These are phyloP conservation scores for Xylariaceae sp. DNA, from an alignment of 2,329 filamentous ascomycete species.

Conservation along the genomic window DNA sequence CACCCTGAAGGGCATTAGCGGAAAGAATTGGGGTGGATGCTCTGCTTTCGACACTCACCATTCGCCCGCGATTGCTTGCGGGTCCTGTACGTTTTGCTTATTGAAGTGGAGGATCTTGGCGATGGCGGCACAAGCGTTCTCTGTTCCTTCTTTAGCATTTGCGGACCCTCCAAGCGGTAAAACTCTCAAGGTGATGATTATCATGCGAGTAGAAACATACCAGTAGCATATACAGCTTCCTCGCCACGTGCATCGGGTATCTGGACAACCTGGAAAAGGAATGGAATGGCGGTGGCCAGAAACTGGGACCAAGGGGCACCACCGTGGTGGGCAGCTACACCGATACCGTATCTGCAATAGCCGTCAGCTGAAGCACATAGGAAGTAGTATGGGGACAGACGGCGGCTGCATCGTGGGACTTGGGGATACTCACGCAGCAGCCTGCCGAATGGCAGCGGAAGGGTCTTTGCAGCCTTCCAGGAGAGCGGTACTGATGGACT, in stretches of 20 bases:
- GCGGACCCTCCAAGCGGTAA: background rate
- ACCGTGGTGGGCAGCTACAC: slow-evolving; percentile 89
- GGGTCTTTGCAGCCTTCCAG: slow-evolving; percentile 78
- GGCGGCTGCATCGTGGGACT: background rate
- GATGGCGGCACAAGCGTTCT: slow-evolving; percentile 93
- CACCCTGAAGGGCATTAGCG: slow-evolving; percentile 38
- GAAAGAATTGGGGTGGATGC: background rate
- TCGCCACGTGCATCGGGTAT: slow-evolving; percentile 77
- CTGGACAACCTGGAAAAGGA: slow-evolving; percentile 77
- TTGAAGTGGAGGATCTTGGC: slow-evolving; percentile 96
- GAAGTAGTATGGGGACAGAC: background rate
- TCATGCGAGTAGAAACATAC: slow-evolving; percentile 11
- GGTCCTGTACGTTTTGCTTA: slow-evolving; percentile 64
- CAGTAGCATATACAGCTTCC: slow-evolving; percentile 89
- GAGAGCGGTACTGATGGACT: slow-evolving; percentile 80
- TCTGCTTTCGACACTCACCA: slow-evolving; percentile 38
- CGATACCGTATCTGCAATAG: slow-evolving; percentile 65
- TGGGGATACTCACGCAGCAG: slow-evolving; percentile 57
- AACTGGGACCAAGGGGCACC: slow-evolving; percentile 84
- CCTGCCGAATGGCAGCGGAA: slow-evolving; percentile 88
- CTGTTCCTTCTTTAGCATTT: slow-evolving; percentile 27
- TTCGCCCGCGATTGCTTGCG: slow-evolving; percentile 67
- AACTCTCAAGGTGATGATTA: background rate
- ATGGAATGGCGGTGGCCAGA: slow-evolving; percentile 68
- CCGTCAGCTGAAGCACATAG: background rate